phyloP scores from a whole-genome alignment of 2,329 filamentous ascomycete species.

The Colletotrichum chlorophyti region DNA sequence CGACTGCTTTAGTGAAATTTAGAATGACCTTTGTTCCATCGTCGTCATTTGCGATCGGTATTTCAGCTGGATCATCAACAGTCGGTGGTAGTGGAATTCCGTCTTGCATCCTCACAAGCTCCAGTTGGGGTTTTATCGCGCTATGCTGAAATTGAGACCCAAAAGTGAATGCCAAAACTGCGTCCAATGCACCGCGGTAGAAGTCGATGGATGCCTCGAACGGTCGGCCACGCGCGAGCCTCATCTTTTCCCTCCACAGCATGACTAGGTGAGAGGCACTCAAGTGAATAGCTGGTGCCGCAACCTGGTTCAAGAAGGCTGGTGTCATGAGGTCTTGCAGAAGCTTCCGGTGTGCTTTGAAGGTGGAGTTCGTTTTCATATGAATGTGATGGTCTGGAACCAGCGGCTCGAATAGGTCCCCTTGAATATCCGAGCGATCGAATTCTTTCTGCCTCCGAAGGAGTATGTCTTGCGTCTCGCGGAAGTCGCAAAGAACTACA shows the following conservation, averaged over 20 bases:
- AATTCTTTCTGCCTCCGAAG: slow-evolving; percentile 33
- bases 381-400: slow-evolving; percentile 45
- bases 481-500: slow-evolving; percentile 33
- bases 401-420: too few species aligned
- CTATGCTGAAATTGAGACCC: neutral
- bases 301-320: slow-evolving; percentile 39
- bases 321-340: slow-evolving; percentile 44
- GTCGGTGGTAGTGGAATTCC: too few species aligned
- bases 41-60: too few species aligned
- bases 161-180: slow-evolving; percentile 27
- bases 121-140: neutral
- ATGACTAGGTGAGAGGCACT: slow-evolving; percentile 37
- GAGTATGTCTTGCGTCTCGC: slow-evolving; percentile 33
- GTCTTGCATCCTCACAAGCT: neutral
- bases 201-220: slow-evolving; percentile 38
- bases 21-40: too few species aligned
- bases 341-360: slow-evolving; percentile 37
- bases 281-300: slow-evolving; percentile 40
- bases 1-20: too few species aligned
- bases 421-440: too few species aligned
- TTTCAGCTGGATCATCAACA: too few species aligned
- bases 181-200: slow-evolving; percentile 37
- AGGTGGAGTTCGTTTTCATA: slow-evolving; percentile 26
- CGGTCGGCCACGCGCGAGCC: slow-evolving; percentile 36
- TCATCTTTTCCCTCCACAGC: slow-evolving; percentile 40